Percentiles rank a stretch among this genome's conserved stretches.
Conservation (phyloP, 306 rosid genomes). For the Macrotyloma uniflorum region DNA sequence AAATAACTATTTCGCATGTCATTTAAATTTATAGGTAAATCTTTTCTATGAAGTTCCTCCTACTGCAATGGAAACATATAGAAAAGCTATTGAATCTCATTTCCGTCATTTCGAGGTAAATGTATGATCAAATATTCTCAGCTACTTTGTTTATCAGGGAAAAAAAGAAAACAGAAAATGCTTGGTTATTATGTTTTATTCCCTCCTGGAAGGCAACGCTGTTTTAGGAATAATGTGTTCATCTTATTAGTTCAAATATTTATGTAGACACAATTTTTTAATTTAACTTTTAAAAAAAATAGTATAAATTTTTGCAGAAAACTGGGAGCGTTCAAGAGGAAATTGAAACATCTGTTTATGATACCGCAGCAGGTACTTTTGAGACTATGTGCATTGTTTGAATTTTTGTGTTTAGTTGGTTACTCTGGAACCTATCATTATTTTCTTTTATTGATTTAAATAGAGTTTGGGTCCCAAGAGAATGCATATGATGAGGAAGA, state of each 20-base stretch:
- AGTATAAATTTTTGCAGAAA: slow-evolving; percentile 60
- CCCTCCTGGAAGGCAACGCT: neutral
- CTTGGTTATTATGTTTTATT: neutral
- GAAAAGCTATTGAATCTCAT: slow-evolving; percentile 76
- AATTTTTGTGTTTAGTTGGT: slow-evolving; percentile 30
- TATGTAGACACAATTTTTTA: neutral
- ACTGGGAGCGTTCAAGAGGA: slow-evolving; percentile 73
- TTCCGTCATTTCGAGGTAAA: slow-evolving; percentile 64
- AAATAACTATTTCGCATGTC: slow-evolving; percentile 4
- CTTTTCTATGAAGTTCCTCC: slow-evolving; percentile 70
- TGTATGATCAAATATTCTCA: slow-evolving; percentile 5
- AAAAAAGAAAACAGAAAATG: neutral
- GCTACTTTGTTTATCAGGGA: neutral
- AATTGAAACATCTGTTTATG: slow-evolving; percentile 68
- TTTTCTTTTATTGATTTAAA: slow-evolving; percentile 24
- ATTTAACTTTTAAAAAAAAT: neutral
- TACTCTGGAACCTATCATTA: slow-evolving; percentile 30
- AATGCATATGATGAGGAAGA: slow-evolving; percentile 76
- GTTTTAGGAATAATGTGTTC: neutral
- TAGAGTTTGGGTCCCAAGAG: slow-evolving; percentile 63
- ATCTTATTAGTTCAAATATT: neutral
- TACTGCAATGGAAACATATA: slow-evolving; percentile 70
- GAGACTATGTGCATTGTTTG: slow-evolving; percentile 10
- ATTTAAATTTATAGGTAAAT: slow-evolving; percentile 61
- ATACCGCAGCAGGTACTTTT: slow-evolving; percentile 65